phyloP scores from a whole-genome alignment of 2,329 filamentous ascomycete species.

The Cryoendolithus antarcticus region DNA sequence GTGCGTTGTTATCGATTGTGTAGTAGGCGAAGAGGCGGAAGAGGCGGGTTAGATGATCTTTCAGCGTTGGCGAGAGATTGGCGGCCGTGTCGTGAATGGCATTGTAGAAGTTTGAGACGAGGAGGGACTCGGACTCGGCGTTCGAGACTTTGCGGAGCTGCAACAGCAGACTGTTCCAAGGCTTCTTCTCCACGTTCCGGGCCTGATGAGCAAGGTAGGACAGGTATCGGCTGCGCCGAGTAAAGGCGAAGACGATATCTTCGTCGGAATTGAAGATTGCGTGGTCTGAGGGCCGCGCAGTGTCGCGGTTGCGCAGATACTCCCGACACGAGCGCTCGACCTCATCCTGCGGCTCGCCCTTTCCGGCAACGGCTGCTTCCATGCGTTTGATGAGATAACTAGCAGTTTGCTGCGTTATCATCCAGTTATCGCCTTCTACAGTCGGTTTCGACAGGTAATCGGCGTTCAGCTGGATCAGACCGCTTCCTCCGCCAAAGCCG shows the following conservation, averaged over 20 bases:
- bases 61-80: conserved; percentile 18
- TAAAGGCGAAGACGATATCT: conserved; percentile 33
- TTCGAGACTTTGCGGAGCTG: conserved; percentile 29
- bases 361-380: conserved; percentile 26
- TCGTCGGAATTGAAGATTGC: conserved; percentile 24
- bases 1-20: conserved; percentile 34
- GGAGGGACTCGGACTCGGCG: conserved; percentile 38
- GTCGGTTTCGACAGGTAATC: conserved; percentile 42
- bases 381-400: conserved; percentile 42
- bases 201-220: conserved; percentile 32
- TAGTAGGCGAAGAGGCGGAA: conserved; percentile 38
- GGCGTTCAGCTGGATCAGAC: conserved; percentile 39
- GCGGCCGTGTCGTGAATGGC: conserved; percentile 19
- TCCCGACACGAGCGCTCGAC: conserved; percentile 30
- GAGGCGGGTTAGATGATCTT: conserved; percentile 27
- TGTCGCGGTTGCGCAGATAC: conserved; percentile 24
- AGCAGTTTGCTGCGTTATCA: conserved; percentile 43
- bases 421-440: conserved; percentile 46
- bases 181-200: conserved; percentile 32
- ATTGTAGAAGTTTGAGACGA: conserved; percentile 35
- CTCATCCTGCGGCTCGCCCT: conserved; percentile 25
- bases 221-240: conserved; percentile 32
- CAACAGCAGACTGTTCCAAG: conserved; percentile 36
- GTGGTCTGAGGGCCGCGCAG: conserved; percentile 18
- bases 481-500: conserved; percentile 41